Base-by-base conservation (phyloP, 2,329 filamentous ascomycete genomes). In the Lizonia empirigonia region DNA sequence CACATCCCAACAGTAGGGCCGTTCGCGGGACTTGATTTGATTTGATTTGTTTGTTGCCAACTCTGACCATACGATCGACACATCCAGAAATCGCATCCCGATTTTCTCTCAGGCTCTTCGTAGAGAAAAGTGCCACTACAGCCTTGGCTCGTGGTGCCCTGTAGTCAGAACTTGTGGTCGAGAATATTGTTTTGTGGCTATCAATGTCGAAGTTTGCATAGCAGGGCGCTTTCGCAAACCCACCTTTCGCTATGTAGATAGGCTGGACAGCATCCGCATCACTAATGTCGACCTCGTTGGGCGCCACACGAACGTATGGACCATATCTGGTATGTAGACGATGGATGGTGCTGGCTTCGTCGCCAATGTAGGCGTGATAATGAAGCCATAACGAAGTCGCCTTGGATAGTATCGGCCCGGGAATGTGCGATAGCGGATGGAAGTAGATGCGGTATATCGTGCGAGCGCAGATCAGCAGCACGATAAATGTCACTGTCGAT, bases 171-270 rank as follows among this genome's bases (percentile, higher is more conserved):
- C 77, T 73, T 15, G 74, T 69, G 0, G 73, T 76, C 3, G 77
- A 80, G 67, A 85, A 85, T 27, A 85, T 79, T 1, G 80, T 81
- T 22, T 74, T 66, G 57, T 80, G 78, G 1, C 79, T 80, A 56
- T 83, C 82, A 15, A 83, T 80, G 50, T 84, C 79, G 58, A 84
- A 84, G 55, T 84, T 85, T 0, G 67, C 65, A 61, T 85, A 85
- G 50, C 74, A 78, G 0, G 64, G 58, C 1, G 79, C 74, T 61
- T 85, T 85, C 0, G 68, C 64, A 44, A 85, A 84, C 1, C 82
- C 82, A 3, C 82, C 81, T 29, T 72, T 77, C 2, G 74, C 69
- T 10, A 77, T 63, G 62, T 85, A 85, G 24, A 85, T 81, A 1
- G 77, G 69, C 0, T 74, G 67, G 19, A 82, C 60, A 1, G 78